phyloP scores from a whole-genome alignment of 768 basidiomycete species.

The Pleurotus tuoliensis region DNA sequence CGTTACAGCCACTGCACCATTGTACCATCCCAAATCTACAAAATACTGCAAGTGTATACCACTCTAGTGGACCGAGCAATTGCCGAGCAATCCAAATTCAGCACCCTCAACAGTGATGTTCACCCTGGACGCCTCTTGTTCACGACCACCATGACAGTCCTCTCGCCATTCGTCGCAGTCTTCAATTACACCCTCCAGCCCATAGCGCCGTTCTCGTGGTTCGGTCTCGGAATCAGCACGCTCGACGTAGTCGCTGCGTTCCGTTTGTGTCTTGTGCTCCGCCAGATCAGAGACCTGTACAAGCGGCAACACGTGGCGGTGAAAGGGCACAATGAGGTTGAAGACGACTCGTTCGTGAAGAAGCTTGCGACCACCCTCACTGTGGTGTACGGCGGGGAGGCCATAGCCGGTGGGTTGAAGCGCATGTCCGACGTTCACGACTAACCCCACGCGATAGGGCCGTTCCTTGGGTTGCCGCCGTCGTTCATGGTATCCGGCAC shows the following conservation, averaged over 20 bases:
- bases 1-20: conserved; percentile 77
- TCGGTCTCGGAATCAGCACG: conserved; percentile 53
- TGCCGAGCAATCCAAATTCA: neutral
- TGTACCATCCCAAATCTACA: conserved; percentile 13
- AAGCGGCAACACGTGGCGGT: conserved; percentile 38
- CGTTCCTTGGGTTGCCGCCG: conserved; percentile 60
- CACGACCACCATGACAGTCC: conserved; percentile 26
- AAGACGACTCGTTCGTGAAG: conserved; percentile 54
- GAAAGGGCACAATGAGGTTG: conserved; percentile 33
- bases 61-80: too few relatives aligned
- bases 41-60: too few relatives aligned
- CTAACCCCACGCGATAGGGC: conserved; percentile 33
- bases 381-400: conserved; percentile 81
- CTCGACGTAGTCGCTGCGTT: conserved; percentile 67
- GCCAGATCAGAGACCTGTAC: conserved; percentile 58
- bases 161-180: conserved; percentile 41
- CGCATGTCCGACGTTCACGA: too few relatives aligned
- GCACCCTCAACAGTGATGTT: neutral
- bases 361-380: conserved; percentile 53
- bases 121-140: conserved; percentile 2
- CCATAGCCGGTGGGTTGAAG: conserved; percentile 47
- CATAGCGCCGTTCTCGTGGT: conserved; percentile 64
- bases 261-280: conserved; percentile 64
- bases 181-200: conserved; percentile 55
- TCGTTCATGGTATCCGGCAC: conserved; percentile 80